Evolutionary conservation across 331 rosid species (phyloP).

Genomic region (Cucumis variabilis): DNA sequence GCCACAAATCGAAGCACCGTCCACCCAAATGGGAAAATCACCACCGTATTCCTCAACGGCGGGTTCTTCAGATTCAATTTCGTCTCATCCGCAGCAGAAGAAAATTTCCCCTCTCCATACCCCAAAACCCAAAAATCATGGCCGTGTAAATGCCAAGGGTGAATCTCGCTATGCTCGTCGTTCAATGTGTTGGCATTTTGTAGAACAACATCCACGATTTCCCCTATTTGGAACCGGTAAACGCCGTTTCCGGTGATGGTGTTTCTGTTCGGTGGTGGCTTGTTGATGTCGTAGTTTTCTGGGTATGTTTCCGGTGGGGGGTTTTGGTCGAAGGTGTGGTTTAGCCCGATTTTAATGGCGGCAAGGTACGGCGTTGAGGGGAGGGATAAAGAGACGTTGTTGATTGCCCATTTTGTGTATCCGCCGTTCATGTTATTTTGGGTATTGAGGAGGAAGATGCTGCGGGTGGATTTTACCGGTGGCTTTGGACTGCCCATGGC

Average conservation of each 20-base stretch:
- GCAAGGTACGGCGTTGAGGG: conserved; percentile 80
- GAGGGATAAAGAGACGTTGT: conserved; percentile 64
- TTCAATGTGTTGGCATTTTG: conserved; percentile 66
- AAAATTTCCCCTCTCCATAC: conserved; percentile 79
- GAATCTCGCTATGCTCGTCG: conserved; percentile 49
- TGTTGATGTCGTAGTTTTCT: conserved; percentile 47
- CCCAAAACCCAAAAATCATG: conserved; percentile 90
- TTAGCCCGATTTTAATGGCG: conserved; percentile 55
- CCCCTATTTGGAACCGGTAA: conserved; percentile 43
- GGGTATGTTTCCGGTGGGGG: conserved; percentile 55
- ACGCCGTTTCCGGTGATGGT: conserved; percentile 56
- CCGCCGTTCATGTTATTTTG: conserved; percentile 68
- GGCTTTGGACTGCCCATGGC: conserved; percentile 64
- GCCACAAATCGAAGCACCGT: conserved; percentile 77
- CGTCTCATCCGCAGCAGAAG: conserved; percentile 36
- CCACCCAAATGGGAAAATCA: conserved; percentile 83
- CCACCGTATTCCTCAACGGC: conserved; percentile 72
- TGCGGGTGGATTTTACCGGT: conserved; percentile 48
- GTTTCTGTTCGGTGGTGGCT: conserved; percentile 48
- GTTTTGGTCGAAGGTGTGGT: conserved; percentile 38
- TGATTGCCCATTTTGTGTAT: conserved; percentile 74
- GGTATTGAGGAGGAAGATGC: conserved; percentile 73
- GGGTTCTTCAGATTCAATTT: conserved; percentile 67
- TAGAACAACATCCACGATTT: conserved; percentile 61
- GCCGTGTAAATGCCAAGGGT: conserved; percentile 96